These are phyloP conservation scores for Clarireedia sp. DNA, from an alignment of 2,329 filamentous ascomycete genomes.

Conservation along the genomic window DNA sequence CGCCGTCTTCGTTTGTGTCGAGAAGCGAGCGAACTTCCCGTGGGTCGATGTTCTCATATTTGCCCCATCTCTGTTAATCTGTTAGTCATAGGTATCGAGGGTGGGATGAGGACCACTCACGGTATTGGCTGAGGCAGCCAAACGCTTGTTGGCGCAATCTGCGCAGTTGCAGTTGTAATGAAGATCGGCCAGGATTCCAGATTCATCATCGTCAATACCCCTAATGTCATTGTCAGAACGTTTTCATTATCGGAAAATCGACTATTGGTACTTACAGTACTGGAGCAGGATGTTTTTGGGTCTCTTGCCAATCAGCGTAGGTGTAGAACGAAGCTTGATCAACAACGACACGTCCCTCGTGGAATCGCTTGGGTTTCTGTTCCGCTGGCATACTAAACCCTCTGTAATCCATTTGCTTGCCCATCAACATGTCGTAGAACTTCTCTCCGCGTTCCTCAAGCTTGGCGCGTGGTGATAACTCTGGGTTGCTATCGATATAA, in stretches of 20 bases:
- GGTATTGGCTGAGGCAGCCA: slow-evolving; percentile 15
- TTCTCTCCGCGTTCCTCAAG: slow-evolving; percentile 20
- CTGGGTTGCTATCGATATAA: slow-evolving; percentile 12
- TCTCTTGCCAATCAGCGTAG: slow-evolving; percentile 19
- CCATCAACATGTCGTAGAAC: slow-evolving; percentile 20
- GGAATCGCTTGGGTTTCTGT: slow-evolving; percentile 18
- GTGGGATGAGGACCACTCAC: neutral
- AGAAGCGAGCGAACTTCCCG: slow-evolving; percentile 12
- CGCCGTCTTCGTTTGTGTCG: slow-evolving; percentile 3
- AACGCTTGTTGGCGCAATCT: slow-evolving; percentile 15
- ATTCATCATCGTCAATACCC: slow-evolving; percentile 18
- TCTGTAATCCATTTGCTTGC: slow-evolving; percentile 21
- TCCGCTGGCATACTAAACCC: slow-evolving; percentile 18
- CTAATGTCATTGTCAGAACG: neutral
- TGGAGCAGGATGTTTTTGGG: slow-evolving; percentile 15
- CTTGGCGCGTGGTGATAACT: slow-evolving; percentile 14
- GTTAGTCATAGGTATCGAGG: neutral
- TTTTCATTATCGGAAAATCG: neutral
- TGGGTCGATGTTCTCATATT: slow-evolving; percentile 19
- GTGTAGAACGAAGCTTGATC: slow-evolving; percentile 19
- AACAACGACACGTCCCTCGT: slow-evolving; percentile 17
- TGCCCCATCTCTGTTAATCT: slow-evolving; percentile 12
- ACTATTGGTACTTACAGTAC: neutral
- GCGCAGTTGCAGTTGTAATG: slow-evolving; percentile 17
- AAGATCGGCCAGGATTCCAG: slow-evolving; percentile 16